Conservation (phyloP, 257 asterid genomes). For the Rauvolfia tetraphylla region DNA sequence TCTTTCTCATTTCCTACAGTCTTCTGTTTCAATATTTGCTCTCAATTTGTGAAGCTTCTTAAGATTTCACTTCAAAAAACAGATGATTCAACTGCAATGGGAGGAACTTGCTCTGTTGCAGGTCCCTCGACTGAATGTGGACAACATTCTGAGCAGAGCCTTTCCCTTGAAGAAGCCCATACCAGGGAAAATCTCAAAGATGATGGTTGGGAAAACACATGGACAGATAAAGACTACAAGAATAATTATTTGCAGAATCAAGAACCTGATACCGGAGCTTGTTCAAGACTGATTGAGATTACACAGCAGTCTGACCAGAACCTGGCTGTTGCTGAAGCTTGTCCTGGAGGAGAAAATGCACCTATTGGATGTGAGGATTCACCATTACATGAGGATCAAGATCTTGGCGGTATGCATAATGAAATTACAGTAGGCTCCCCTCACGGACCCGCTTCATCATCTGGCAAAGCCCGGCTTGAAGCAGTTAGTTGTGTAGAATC, state of each 20-base stretch:
- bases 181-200: not conserved
- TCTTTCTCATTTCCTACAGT: constrained; percentile 2
- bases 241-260: not conserved
- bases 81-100: constrained; percentile 14
- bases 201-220: not conserved
- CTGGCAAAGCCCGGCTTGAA: constrained; percentile 7
- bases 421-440: constrained; percentile 13
- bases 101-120: constrained; percentile 18
- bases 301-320: not conserved
- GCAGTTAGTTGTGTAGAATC: constrained; percentile 8
- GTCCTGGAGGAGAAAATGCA: constrained; percentile 15
- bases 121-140: constrained; percentile 15
- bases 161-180: constrained; percentile 8
- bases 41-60: not conserved
- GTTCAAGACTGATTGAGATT: not conserved
- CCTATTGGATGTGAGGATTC: constrained; percentile 13
- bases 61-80: not conserved
- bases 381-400: constrained; percentile 22
- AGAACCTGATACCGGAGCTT: not conserved
- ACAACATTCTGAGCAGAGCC: constrained; percentile 10
- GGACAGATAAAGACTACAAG: not conserved
- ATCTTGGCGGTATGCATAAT: constrained; percentile 18
- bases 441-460: constrained; percentile 13
- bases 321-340: constrained; percentile 24
- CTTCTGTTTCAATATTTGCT: not conserved